Conservation (phyloP, 768 basidiomycete genomes). For the Dentipellis fragilis region DNA sequence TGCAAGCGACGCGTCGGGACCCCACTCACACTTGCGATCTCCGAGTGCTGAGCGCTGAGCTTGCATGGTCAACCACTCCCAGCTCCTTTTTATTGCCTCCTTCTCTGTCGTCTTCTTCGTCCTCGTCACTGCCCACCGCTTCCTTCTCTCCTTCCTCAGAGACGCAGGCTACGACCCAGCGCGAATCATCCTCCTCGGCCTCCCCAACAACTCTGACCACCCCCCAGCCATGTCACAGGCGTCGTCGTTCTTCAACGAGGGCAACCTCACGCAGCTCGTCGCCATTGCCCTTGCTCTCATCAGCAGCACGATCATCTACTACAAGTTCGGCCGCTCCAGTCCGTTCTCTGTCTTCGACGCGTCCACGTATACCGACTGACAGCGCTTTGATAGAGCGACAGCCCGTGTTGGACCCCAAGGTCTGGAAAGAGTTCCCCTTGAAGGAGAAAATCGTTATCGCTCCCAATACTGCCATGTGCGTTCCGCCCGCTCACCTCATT, state of each 20-base stretch:
- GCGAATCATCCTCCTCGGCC: slow-evolving; percentile 54
- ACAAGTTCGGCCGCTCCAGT: slow-evolving; percentile 34
- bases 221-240: slow-evolving; percentile 5
- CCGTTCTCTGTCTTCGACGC: slow-evolving; percentile 15
- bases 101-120: slow-evolving; percentile 35
- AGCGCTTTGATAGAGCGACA: slow-evolving; percentile 39
- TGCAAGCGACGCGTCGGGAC: slow-evolving; percentile 4
- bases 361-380: slow-evolving; percentile 1
- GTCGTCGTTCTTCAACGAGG: slow-evolving; percentile 19
- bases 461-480: slow-evolving; percentile 92
- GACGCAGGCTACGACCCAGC: slow-evolving; percentile 49
- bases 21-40: background rate
- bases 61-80: slow-evolving; percentile 46
- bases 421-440: slow-evolving; percentile 80
- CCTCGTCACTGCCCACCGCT: slow-evolving; percentile 37
- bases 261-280: slow-evolving; percentile 35
- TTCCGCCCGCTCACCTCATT: slow-evolving; percentile 1
- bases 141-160: slow-evolving; percentile 32
- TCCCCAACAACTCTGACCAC: slow-evolving; percentile 24
- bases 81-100: slow-evolving; percentile 44
- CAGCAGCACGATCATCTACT: slow-evolving; percentile 40
- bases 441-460: slow-evolving; percentile 75
- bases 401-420: slow-evolving; percentile 60
- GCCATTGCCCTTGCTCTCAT: slow-evolving; percentile 42
- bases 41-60: background rate